phyloP scores from a whole-genome alignment of 2,329 filamentous ascomycete genomes.

The Aspergillus vadensis region DNA sequence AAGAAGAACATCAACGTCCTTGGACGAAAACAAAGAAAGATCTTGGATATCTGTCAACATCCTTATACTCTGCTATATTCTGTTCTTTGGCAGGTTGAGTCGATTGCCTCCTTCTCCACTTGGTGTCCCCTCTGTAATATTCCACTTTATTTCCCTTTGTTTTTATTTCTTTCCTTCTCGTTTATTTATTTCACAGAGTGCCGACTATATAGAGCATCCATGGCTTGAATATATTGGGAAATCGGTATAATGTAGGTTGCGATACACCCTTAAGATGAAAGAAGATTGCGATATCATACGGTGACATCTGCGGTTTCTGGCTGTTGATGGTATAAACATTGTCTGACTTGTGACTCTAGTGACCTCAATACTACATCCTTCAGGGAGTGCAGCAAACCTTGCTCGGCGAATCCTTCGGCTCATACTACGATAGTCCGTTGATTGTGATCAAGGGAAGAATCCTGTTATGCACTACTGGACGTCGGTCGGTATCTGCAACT shows the following conservation, averaged over 20 bases:
- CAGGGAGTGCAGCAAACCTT: background rate
- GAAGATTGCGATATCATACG: background rate
- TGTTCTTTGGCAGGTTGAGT: conserved; percentile 1
- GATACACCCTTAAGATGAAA: conserved; percentile 16
- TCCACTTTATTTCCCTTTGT: background rate
- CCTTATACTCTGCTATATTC: background rate
- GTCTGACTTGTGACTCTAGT: background rate
- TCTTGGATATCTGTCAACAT: background rate
- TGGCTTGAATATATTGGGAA: conserved; percentile 19
- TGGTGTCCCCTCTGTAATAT: conserved; percentile 2
- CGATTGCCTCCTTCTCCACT: background rate
- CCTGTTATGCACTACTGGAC: background rate
- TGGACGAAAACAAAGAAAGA: background rate
- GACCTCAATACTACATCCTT: background rate
- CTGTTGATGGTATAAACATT: background rate
- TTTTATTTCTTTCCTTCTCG: conserved; percentile 3
- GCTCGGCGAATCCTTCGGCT: background rate
- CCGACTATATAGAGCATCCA: conserved; percentile 26
- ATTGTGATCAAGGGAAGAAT: background rate
- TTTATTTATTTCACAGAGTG: conserved; percentile 15
- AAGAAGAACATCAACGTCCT: background rate
- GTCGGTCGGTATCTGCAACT: too few relatives aligned
- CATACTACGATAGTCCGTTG: too few relatives aligned
- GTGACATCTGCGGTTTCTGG: background rate
- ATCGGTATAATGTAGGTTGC: conserved; percentile 18